A percentile compares a stretch with the other conserved stretches of the same genome.
phyloP scores from a whole-genome alignment of 2,329 filamentous ascomycete genomes.

The Curvularia verruculosa region DNA sequence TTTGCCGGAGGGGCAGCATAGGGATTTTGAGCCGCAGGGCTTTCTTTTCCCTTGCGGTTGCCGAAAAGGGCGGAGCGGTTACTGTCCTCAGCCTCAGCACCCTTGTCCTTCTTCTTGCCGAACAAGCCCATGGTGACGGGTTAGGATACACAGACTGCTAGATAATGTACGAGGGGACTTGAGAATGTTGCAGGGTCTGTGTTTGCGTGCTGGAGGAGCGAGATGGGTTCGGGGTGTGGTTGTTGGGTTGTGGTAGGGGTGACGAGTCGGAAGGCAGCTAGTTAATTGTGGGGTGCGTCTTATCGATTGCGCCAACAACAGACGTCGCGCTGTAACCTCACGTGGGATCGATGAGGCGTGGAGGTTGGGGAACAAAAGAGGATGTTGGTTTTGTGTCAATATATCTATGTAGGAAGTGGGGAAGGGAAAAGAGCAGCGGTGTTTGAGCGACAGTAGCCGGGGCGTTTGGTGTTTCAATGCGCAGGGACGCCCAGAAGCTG shows the following conservation, averaged over 20 bases:
- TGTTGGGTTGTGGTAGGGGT: not conserved
- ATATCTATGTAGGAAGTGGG: constrained; percentile 18
- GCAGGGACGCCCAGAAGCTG: constrained; percentile 25
- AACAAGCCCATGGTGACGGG: constrained; percentile 53
- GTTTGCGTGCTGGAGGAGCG: not conserved
- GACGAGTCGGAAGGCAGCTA: constrained; percentile 15
- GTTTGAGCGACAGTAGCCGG: constrained; percentile 29
- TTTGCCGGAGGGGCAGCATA: constrained; percentile 51
- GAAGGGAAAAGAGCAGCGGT: constrained; percentile 15
- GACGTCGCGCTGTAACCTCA: not conserved
- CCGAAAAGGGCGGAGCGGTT: constrained; percentile 66
- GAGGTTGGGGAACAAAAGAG: not conserved
- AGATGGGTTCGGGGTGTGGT: not conserved
- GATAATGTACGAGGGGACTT: not conserved
- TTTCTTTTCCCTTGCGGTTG: constrained; percentile 58
- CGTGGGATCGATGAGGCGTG: not conserved
- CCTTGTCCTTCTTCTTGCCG: constrained; percentile 62
- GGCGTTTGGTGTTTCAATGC: constrained; percentile 32
- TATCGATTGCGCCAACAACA: constrained; percentile 20
- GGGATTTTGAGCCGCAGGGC: constrained; percentile 56
- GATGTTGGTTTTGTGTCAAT: constrained; percentile 9
- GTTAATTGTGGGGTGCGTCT: constrained; percentile 21
- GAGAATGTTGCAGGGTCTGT: not conserved
- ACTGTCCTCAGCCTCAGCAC: constrained; percentile 59
- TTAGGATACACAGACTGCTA: not conserved